Evolutionary conservation across 2,329 filamentous ascomycete genomes (phyloP).

Genomic region (Penicillium thymicola): DNA sequence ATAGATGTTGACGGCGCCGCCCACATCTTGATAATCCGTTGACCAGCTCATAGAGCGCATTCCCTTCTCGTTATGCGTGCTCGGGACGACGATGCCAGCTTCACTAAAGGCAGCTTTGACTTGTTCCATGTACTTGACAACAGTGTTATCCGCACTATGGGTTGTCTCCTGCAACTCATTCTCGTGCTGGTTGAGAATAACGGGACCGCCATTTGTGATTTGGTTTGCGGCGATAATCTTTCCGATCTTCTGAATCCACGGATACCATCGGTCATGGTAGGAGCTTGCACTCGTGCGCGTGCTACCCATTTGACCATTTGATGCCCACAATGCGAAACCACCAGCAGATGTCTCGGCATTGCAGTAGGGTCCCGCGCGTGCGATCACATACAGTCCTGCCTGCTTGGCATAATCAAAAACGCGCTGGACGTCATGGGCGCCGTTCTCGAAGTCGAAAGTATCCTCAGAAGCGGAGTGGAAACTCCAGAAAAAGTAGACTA

Average conservation of each 20-base stretch:
- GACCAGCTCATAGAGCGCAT: constrained; percentile 52
- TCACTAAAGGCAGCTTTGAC: constrained; percentile 46
- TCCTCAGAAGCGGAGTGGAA: constrained; percentile 29
- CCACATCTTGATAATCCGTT: constrained; percentile 54
- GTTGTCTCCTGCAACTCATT: constrained; percentile 51
- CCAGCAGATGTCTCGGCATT: constrained; percentile 53
- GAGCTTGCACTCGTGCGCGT: constrained; percentile 45
- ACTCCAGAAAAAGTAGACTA: constrained; percentile 34
- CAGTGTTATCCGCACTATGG: constrained; percentile 44
- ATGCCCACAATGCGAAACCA: constrained; percentile 47
- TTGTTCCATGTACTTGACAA: constrained; percentile 54
- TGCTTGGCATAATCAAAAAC: constrained; percentile 52
- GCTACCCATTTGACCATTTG: constrained; percentile 47
- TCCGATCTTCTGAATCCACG: constrained; percentile 48
- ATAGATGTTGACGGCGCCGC: constrained; percentile 51
- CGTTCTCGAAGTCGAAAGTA: constrained; percentile 50
- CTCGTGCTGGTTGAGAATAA: constrained; percentile 54
- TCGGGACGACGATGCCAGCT: constrained; percentile 50
- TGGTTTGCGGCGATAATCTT: constrained; percentile 50
- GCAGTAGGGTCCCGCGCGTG: constrained; percentile 51
- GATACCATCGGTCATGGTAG: constrained; percentile 48
- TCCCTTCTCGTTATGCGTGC: constrained; percentile 52
- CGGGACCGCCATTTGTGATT: constrained; percentile 50
- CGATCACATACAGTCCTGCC: constrained; percentile 52
- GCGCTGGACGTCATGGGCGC: constrained; percentile 51